Evolutionary conservation across 1,284 basidiomycete species (phyloP), one percentile per base, ranked within the genome.

Genomic region (Ceratobasidium sp.): DNA sequence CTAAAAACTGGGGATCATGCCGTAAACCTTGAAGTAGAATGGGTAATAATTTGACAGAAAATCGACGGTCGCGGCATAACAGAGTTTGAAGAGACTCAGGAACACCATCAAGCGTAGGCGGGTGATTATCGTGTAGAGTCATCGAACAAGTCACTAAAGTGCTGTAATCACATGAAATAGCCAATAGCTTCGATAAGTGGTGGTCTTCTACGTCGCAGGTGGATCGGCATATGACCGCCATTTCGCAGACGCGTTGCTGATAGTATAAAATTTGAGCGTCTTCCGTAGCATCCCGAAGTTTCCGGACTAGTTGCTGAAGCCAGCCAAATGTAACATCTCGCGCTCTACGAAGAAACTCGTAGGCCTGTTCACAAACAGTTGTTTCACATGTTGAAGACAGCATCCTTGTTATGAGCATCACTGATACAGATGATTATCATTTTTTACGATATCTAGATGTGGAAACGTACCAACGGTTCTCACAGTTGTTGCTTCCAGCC

Each of bases 201-300:
- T 30, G 28, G 3, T 45, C 32, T 53, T 79, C 80, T 3, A 83
- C 80, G 72, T 83, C 80, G 59, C 79, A 86, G 0, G 84, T 85
- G 1, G 78, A 77, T 14, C 81, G 78, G 75, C 85, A 85, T 4
- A 79, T 80, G 2, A 78, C 78, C 0, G 82, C 82, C 48, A 80
- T 78, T 28, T 81, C 79, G 61, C 79, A 80, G 23, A 83, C 64
- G 8, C 78, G 78, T 8, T 61, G 69, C 65, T 77, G 79, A 30
- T 80, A 50, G 4, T 78, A 76, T 2, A 74, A 52, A n/a, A 73
- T 71, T 18, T 75, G 61, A 2, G 62, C 43, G 16, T 80, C 79
- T 8, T 76, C 77, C 3, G n/a, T 18, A 5, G 73, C 60, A 4
- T 72, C 52, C 12, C 78, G 76, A 16, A 82, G 71, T 36, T 78